These are phyloP conservation scores for Candida tunisiensis DNA, from an alignment of 1,139 yeast genomes.

Conservation along the genomic window DNA sequence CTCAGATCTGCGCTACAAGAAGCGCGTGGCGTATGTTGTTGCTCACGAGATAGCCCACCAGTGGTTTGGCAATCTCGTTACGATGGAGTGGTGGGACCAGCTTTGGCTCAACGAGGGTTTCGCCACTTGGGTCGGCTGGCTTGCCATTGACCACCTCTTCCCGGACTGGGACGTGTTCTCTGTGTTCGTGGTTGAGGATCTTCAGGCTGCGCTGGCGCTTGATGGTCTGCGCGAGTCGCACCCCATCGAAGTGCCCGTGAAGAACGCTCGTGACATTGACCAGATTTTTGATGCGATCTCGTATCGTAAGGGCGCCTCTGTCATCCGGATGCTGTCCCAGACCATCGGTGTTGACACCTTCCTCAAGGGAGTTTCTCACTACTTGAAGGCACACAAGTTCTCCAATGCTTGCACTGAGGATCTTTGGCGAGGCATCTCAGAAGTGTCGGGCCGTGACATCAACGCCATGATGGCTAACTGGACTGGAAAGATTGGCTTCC, in stretches of 20 bases:
- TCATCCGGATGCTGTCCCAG: slow-evolving; percentile 61
- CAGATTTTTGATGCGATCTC: slow-evolving; percentile 82
- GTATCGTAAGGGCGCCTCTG: slow-evolving; percentile 67
- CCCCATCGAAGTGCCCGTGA: slow-evolving; percentile 76
- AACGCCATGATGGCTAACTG: slow-evolving; percentile 58
- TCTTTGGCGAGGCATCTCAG: slow-evolving; percentile 61
- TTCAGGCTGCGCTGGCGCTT: slow-evolving; percentile 52
- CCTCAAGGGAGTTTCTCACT: slow-evolving; percentile 60
- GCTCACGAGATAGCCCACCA: slow-evolving; percentile 88
- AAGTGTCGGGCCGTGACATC: slow-evolving; percentile 62
- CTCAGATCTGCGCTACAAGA: slow-evolving; percentile 51
- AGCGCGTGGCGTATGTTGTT: slow-evolving; percentile 73
- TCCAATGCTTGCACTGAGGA: slow-evolving; percentile 68
- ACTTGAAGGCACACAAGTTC: slow-evolving; percentile 53
- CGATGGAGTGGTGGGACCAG: slow-evolving; percentile 95
- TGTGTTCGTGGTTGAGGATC: slow-evolving; percentile 47
- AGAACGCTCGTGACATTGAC: slow-evolving; percentile 66
- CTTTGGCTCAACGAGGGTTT: slow-evolving; percentile 86
- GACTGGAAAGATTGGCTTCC: slow-evolving; percentile 76
- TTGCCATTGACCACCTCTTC: slow-evolving; percentile 55
- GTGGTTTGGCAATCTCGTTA: slow-evolving; percentile 85
- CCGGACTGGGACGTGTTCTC: slow-evolving; percentile 87
- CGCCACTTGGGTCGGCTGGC: slow-evolving; percentile 85
- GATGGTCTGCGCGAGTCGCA: slow-evolving; percentile 72
- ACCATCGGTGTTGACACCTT: slow-evolving; percentile 62